Conservation (phyloP, 495 filamentous ascomycete species). For the Hypomontagnella monticulosa region DNA sequence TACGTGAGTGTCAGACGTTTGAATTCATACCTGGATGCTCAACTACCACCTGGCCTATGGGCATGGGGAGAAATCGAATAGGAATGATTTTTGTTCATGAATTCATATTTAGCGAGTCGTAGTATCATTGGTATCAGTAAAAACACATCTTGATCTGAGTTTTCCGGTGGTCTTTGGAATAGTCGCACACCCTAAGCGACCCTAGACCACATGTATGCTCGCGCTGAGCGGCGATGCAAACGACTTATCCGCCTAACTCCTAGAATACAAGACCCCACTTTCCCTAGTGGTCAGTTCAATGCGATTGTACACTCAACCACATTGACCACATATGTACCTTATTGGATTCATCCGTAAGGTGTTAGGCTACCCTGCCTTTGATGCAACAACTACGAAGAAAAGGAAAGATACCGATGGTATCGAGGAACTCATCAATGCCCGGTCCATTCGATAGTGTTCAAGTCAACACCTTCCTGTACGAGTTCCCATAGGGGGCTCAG, state of each 20-base stretch:
- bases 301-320: conserved; percentile 1
- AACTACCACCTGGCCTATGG: too few species aligned
- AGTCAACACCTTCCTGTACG: conserved; percentile 94
- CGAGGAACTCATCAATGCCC: conserved; percentile 70
- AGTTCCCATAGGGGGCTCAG: conserved; percentile 97
- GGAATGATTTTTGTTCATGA: conserved; percentile 13
- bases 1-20: too few species aligned
- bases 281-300: neutral
- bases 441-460: conserved; percentile 98
- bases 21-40: too few species aligned
- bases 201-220: conserved; percentile 13
- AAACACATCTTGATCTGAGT: conserved; percentile 12
- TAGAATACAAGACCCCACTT: conserved; percentile 20
- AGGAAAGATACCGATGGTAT: neutral
- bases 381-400: conserved; percentile 1
- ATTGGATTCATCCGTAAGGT: conserved; percentile 6
- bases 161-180: conserved; percentile 21
- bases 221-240: conserved; percentile 23
- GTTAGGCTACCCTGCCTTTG: neutral
- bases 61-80: neutral
- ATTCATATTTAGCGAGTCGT: conserved; percentile 14
- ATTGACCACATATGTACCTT: conserved; percentile 7
- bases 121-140: conserved; percentile 17
- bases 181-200: conserved; percentile 7
- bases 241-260: conserved; percentile 12